A percentile compares a stretch with the other conserved stretches of the same genome.
phyloP scores from a whole-genome alignment of 1,284 basidiomycete genomes.

The Wallemia ichthyophaga region DNA sequence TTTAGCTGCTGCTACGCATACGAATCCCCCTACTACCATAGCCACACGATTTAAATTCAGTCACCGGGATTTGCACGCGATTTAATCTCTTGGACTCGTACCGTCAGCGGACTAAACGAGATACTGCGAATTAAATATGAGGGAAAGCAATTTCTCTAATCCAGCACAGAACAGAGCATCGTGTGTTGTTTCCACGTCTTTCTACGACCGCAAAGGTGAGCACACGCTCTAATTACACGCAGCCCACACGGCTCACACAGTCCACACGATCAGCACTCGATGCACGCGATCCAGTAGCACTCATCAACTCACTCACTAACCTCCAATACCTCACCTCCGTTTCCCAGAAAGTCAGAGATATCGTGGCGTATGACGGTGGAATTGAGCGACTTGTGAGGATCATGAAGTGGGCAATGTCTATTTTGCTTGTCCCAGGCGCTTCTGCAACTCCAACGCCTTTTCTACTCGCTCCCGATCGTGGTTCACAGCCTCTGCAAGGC shows the following conservation, averaged over 20 bases:
- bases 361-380: conserved; percentile 89
- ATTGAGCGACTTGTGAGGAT: conserved; percentile 83
- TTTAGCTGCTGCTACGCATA: no score
- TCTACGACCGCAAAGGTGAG: conserved; percentile 83
- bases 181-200: conserved; percentile 71
- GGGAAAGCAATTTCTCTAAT: conserved; percentile 88
- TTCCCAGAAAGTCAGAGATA: conserved; percentile 87
- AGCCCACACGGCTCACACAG: conserved; percentile 1
- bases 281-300: conserved; percentile 58
- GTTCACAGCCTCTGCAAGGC: conserved; percentile 27
- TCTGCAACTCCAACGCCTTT: conserved; percentile 38
- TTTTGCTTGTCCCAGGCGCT: conserved; percentile 1
- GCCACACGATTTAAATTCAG: no score
- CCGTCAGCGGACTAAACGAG: neutral
- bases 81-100: neutral
- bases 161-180: conserved; percentile 82
- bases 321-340: conserved; percentile 91
- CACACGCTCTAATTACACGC: neutral
- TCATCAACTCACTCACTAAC: conserved; percentile 90
- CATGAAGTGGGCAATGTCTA: conserved; percentile 6
- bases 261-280: conserved; percentile 49
- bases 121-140: conserved; percentile 25
- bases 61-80: neutral
- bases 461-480: conserved; percentile 16
- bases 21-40: no score